Evolutionary conservation across 768 basidiomycete genomes (phyloP).

Genomic region (Termitomyces sp.): DNA sequence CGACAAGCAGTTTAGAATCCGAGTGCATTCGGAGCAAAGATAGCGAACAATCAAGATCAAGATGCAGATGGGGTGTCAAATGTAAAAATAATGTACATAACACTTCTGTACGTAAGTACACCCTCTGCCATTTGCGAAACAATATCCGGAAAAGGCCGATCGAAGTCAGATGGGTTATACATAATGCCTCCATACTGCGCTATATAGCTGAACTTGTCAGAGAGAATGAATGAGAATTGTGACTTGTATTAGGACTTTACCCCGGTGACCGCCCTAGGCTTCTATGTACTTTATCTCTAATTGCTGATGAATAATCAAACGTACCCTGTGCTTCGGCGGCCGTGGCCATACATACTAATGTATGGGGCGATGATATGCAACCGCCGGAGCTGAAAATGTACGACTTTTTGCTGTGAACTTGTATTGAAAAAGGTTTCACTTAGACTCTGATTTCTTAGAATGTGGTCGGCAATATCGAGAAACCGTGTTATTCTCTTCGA

Average conservation of each 20-base stretch:
- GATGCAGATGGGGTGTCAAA: not conserved
- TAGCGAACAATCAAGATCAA: not conserved
- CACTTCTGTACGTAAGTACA: not conserved
- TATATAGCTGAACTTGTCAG: not conserved
- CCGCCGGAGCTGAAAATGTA: not conserved
- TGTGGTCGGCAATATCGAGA: not conserved
- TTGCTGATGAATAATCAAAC: not conserved
- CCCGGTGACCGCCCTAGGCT: too few relatives aligned
- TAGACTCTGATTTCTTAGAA: not conserved
- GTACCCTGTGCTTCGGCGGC: not conserved
- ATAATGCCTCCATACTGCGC: not conserved
- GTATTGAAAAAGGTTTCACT: not conserved
- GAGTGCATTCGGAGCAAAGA: not conserved
- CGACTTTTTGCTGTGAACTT: not conserved
- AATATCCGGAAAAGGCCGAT: not conserved
- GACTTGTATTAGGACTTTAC: not conserved
- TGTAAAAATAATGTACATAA: not conserved
- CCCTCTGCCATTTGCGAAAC: not conserved
- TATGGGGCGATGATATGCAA: too few relatives aligned
- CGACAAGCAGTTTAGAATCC: not conserved
- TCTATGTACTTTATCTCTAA: too few relatives aligned
- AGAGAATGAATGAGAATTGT: not conserved
- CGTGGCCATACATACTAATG: not conserved
- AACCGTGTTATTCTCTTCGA: not conserved
- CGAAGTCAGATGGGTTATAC: not conserved